Base-by-base conservation (phyloP, 345 rosid species). In the Mercurialis annua region DNA sequence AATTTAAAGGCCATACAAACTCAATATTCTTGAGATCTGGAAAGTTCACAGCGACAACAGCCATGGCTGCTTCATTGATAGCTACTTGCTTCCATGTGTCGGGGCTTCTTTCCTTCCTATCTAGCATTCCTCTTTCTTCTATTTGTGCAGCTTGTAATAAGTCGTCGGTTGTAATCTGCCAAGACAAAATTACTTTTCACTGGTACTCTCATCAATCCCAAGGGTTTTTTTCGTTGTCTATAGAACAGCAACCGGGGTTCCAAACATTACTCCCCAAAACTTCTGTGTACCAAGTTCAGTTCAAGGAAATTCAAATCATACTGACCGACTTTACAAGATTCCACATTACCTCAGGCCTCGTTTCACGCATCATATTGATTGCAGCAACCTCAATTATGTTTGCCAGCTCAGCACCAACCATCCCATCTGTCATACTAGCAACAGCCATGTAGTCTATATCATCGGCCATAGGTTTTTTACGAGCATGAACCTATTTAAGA, bases 351-450 rank as follows among this genome's bases (percentile, higher is more conserved):
- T 92, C 96, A 18, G 91, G 84, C 73, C 98, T 84, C 72, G 86
- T 95, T 76, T 90, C 96, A 63, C 96, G 95, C 79, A 90, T 90
- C 98, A 92, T 92, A 74, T 88, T 84, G 20, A 90, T 86, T 53
- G 96, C 98, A 21, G 96, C 95, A 71, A 92, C 87, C 78, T 92
- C 98, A 48, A 92, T 78, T 59, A 92, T 90, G 81, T 92, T 92
- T 33, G 98, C 96, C 67, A 92, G 87, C 84, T 92, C 98, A 17
- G 98, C 98, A 76, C 98, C 98, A 80, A 92, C 98, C 98, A 92
- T 92, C 69, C 96, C 97, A 71, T 90, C 95, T 27, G 95, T 88
- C 86, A 88, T 83, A 71, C 92, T 80, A 66, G 96, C 95, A 72
- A 92, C 92, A 66, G 96, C 96, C 92, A 83, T 70, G 65, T 90